phyloP scores from a whole-genome alignment of 1,284 basidiomycete species.

The Heliocybe sulcata region DNA sequence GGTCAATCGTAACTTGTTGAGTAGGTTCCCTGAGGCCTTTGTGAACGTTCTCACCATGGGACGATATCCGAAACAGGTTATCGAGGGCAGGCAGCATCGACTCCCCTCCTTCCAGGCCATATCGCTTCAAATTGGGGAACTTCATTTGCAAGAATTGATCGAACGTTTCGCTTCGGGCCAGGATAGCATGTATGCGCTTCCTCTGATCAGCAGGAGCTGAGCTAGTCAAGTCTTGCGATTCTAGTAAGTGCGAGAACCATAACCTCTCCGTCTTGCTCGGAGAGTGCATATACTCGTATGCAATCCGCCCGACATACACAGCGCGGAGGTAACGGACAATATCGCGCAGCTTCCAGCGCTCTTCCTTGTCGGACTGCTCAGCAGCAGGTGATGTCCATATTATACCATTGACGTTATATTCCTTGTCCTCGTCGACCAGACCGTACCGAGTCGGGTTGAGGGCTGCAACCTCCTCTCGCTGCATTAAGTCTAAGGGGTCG shows the following conservation, averaged over 20 bases:
- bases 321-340: conserved; percentile 64
- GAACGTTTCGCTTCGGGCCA: conserved; percentile 73
- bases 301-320: conserved; percentile 78
- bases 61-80: conserved; percentile 61
- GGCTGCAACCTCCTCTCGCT: conserved; percentile 79
- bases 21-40: not conserved
- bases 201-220: conserved; percentile 25
- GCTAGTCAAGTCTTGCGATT: conserved; percentile 44
- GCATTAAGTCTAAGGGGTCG: conserved; percentile 81
- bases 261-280: conserved; percentile 72
- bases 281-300: conserved; percentile 88
- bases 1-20: not conserved
- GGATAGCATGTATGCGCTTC: conserved; percentile 59
- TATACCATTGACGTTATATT: conserved; percentile 76
- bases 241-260: conserved; percentile 83
- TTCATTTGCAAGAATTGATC: conserved; percentile 79
- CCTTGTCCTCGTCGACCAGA: conserved; percentile 40
- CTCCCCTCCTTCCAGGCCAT: conserved; percentile 85
- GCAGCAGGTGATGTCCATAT: conserved; percentile 59
- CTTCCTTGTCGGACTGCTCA: conserved; percentile 33
- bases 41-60: conserved; percentile 37
- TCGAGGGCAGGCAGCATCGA: conserved; percentile 86
- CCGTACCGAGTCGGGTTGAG: conserved; percentile 78
- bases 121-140: conserved; percentile 80
- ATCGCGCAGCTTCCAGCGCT: conserved; percentile 64